Evolutionary conservation across 228 moss, liverwort and hornwort genomes (phyloP), one percentile per base, ranked within the genome.

Genomic region (Sphagnum fallax): DNA sequence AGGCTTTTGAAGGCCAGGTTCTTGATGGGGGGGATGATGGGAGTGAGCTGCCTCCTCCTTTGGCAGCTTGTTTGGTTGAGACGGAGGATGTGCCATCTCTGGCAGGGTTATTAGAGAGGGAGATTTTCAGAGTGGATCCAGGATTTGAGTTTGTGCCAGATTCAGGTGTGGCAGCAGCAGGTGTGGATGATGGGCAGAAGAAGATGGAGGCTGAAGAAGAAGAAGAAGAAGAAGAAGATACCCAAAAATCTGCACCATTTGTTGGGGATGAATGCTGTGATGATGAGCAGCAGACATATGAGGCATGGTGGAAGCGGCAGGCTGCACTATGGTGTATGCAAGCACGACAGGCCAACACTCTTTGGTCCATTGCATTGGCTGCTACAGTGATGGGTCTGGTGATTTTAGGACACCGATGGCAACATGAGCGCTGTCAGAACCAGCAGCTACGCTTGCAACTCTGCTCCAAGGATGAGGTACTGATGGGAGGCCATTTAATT

Each of bases 361-460:
- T 84, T 4, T 85, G 85, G 85, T 81, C 85, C 53, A 65, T 85
- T 15, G 85, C 85, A 0, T 71, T 85, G 13, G 85, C 85, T 4
- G 85, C 81, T 0, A 79, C 85, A 6, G 85, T 85, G 60, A 81
- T 85, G 85, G 82, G 85, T 51, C 58, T 85, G 72, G 85, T 85
- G 52, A 81, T 85, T 74, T 74, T 85, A 12, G 85, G 82, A 53
- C 82, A 82, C 57, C 85, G 81, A 18, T 85, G 81, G 81, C 82
- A 81, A 78, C 85, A 79, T 60, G 85, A 85, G 68, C 80, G 86
- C 60, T 82, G 79, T 53, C 86, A 86, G 66, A 82, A 86, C 48
- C 82, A 86, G 71, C 86, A 86, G 73, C 82, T 82, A 60, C 79
- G 79, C 16, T 64, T 86, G 69, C 75, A 80, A 61, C 82, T 85